Evolutionary conservation across 352 stramenopile genomes (phyloP).

Genomic region (Blastocystis sp.): DNA sequence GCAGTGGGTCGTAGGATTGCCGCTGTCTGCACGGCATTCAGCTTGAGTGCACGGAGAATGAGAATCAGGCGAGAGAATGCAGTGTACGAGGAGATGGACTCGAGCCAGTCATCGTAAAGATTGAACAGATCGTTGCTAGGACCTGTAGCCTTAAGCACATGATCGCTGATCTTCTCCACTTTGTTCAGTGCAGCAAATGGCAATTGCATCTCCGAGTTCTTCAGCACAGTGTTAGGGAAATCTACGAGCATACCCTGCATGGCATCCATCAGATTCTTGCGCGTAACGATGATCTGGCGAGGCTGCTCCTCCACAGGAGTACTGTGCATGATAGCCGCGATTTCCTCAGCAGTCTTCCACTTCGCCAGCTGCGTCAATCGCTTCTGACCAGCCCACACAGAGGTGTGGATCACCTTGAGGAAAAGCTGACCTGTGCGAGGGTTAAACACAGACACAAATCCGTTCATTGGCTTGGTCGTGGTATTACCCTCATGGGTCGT

Average conservation of each 20-base stretch:
- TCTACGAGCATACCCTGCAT: conserved; percentile 97
- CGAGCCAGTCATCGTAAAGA: conserved; percentile 99
- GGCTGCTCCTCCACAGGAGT: conserved; percentile 98
- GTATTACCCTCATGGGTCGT: conserved; percentile 98
- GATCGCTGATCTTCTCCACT: conserved; percentile 98
- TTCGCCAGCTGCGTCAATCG: conserved; percentile 96
- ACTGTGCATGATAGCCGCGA: conserved; percentile 94
- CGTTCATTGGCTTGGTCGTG: conserved; percentile 99
- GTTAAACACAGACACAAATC: conserved; percentile 99
- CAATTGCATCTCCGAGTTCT: conserved; percentile 94
- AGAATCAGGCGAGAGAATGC: conserved; percentile 97
- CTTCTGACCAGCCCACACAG: conserved; percentile 98
- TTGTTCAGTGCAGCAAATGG: conserved; percentile 98
- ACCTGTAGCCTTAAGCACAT: conserved; percentile 97
- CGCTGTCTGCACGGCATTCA: conserved; percentile 88
- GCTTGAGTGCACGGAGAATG: conserved; percentile 93
- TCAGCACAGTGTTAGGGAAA: conserved; percentile 99
- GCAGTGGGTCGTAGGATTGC: conserved; percentile 93
- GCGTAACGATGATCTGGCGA: conserved; percentile 99
- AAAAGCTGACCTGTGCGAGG: conserved; percentile 96
- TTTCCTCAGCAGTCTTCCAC: conserved; percentile 99
- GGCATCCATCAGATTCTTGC: conserved; percentile 97
- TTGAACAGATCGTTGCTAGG: conserved; percentile 99
- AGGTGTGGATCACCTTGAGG: conserved; percentile 99
- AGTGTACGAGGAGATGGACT: conserved; percentile 99